Percentiles rank a stretch among this genome's conserved stretches.
These are phyloP conservation scores for Pseudogymnoascus sp. DNA, from an alignment of 2,329 filamentous ascomycete species.

Conservation along the genomic window DNA sequence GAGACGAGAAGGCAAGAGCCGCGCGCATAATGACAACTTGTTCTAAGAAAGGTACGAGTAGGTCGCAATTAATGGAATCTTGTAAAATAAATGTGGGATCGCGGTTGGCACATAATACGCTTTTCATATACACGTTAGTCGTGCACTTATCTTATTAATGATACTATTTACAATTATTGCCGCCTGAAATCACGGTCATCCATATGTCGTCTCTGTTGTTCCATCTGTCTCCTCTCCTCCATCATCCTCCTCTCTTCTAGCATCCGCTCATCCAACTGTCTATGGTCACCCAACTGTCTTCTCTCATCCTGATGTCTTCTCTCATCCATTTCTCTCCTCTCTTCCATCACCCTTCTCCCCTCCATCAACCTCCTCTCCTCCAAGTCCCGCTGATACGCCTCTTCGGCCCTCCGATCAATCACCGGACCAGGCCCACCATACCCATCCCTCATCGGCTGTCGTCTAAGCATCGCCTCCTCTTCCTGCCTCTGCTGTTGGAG, in stretches of 20 bases:
- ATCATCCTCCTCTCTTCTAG: conserved; percentile 5
- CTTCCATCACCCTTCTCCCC: not conserved
- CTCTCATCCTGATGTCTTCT: not conserved
- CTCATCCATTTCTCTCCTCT: not conserved
- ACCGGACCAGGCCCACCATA: not conserved
- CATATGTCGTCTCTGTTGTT: not conserved
- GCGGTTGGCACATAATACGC: not conserved
- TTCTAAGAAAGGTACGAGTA: not conserved
- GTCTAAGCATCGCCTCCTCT: not conserved
- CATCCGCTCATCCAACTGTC: not conserved
- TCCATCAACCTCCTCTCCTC: not conserved
- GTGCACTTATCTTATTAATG: conserved; percentile 6
- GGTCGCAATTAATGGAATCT: not conserved
- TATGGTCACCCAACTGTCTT: not conserved
- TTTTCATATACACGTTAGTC: conserved; percentile 8
- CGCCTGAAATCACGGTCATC: conserved; percentile 7
- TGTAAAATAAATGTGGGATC: not conserved
- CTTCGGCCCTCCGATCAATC: not conserved
- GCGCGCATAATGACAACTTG: not conserved
- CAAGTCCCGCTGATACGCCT: not conserved
- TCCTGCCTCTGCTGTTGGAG: conserved; percentile 1
- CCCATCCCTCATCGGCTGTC: conserved; percentile 1
- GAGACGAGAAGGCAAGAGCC: not conserved
- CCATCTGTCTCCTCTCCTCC: conserved; percentile 3
- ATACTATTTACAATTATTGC: conserved; percentile 10